Evolutionary conservation across 805 yeast genomes (phyloP).

Genomic region (Kluyveromyces wickerhamii): DNA sequence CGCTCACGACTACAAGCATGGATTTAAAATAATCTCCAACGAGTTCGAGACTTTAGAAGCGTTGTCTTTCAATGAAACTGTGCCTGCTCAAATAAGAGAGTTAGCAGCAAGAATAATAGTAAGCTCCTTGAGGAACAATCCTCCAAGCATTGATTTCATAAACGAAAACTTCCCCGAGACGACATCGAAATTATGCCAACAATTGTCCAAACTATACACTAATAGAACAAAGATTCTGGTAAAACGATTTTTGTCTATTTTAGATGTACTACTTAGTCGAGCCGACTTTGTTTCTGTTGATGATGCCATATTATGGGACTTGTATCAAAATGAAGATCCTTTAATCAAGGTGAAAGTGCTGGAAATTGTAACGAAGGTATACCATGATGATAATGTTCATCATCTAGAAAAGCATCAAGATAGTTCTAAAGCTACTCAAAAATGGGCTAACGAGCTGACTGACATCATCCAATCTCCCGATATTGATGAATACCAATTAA

Average conservation of each 20-base stretch:
- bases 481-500: conserved; percentile 35
- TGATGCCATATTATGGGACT: conserved; percentile 14
- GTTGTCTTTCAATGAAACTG: conserved; percentile 12
- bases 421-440: conserved; percentile 11
- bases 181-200: conserved; percentile 31
- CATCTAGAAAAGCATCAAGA: conserved; percentile 4
- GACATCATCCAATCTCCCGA: conserved; percentile 20
- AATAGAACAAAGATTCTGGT: conserved; percentile 8
- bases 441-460: conserved; percentile 24
- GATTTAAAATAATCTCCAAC: conserved; percentile 36
- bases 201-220: conserved; percentile 10
- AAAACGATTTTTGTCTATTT: conserved; percentile 24
- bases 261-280: conserved; percentile 19
- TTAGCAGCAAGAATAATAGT: conserved; percentile 52
- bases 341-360: conserved; percentile 23
- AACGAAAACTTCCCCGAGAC: conserved; percentile 28
- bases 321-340: conserved; percentile 16
- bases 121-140: conserved; percentile 67
- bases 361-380: conserved; percentile 21
- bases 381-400: conserved; percentile 8
- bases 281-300: conserved; percentile 11
- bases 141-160: conserved; percentile 42
- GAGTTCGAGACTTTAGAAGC: conserved; percentile 20
- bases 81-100: conserved; percentile 35
- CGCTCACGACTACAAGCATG: conserved; percentile 60